Evolutionary conservation across 257 asterid species (phyloP).

Genomic region (Sherardia arvensis): DNA sequence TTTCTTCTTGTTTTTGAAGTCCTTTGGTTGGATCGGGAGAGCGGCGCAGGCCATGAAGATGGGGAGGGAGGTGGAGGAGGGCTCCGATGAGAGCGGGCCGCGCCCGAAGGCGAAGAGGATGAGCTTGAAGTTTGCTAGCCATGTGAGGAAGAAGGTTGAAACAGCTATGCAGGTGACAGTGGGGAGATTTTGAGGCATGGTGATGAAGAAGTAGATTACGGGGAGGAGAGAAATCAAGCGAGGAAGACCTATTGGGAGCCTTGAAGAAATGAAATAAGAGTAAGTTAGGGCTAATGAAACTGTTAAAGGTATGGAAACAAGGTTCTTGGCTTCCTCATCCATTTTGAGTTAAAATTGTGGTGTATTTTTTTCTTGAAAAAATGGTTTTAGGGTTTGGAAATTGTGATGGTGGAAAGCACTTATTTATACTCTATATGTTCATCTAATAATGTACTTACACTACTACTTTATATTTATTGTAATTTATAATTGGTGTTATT

Average conservation of each 20-base stretch:
- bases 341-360: no score
- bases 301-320: constrained; percentile 10
- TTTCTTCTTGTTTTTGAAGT: not conserved
- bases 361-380: no score
- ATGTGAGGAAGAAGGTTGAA: constrained; percentile 40
- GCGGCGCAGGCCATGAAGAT: constrained; percentile 37
- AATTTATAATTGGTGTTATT: no score
- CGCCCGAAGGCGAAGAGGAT: constrained; percentile 51
- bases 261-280: constrained; percentile 29
- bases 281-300: constrained; percentile 27
- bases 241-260: constrained; percentile 27
- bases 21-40: constrained; percentile 35
- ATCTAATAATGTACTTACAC: no score
- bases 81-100: constrained; percentile 34
- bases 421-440: no score
- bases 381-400: not conserved
- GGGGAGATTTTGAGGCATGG: constrained; percentile 26
- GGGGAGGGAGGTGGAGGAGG: constrained; percentile 15
- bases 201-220: constrained; percentile 25
- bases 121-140: constrained; percentile 58
- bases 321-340: constrained; percentile 40
- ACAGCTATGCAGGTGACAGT: constrained; percentile 31
- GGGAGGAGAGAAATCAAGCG: constrained; percentile 46
- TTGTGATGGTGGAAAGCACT: no score
- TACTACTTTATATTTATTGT: no score